A percentile compares a stretch with the other conserved stretches of the same genome.
Conservation (phyloP, 2,329 filamentous ascomycete genomes). For the Verticillium nonalfalfae region DNA sequence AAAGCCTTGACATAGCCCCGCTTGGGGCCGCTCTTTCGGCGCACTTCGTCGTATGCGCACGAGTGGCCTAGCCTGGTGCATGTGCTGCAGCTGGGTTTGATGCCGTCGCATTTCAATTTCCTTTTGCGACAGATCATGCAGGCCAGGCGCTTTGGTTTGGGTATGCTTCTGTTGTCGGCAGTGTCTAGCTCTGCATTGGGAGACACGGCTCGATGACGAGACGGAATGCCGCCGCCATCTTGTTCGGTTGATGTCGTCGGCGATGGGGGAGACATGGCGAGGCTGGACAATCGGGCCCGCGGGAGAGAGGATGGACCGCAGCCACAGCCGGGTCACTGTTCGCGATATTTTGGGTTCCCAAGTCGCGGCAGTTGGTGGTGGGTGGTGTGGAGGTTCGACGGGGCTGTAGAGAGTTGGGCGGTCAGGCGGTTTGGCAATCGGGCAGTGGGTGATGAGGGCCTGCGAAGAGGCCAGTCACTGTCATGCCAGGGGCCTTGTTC, state of each 20-base stretch:
- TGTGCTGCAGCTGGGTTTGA: conserved; percentile 78
- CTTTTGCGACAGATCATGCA: conserved; percentile 91
- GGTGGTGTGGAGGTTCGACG: background rate
- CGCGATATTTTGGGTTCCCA: background rate
- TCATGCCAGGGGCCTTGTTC: background rate
- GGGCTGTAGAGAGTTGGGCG: background rate
- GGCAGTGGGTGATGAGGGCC: background rate
- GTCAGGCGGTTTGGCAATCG: background rate
- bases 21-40: conserved; percentile 92
- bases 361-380: background rate
- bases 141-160: conserved; percentile 86
- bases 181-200: conserved; percentile 17
- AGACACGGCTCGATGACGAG: background rate
- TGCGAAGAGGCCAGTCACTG: background rate
- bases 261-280: conserved; percentile 11
- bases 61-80: conserved; percentile 81
- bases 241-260: conserved; percentile 11
- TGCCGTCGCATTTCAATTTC: conserved; percentile 85
- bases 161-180: conserved; percentile 51
- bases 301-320: background rate
- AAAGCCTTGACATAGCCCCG: conserved; percentile 90
- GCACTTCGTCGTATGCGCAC: conserved; percentile 86
- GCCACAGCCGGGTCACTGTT: background rate
- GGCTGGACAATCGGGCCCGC: background rate
- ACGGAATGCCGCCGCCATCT: conserved; percentile 6